Conservation (phyloP, 2,329 filamentous ascomycete species). For the Stagonosporopsis tanaceti region DNA sequence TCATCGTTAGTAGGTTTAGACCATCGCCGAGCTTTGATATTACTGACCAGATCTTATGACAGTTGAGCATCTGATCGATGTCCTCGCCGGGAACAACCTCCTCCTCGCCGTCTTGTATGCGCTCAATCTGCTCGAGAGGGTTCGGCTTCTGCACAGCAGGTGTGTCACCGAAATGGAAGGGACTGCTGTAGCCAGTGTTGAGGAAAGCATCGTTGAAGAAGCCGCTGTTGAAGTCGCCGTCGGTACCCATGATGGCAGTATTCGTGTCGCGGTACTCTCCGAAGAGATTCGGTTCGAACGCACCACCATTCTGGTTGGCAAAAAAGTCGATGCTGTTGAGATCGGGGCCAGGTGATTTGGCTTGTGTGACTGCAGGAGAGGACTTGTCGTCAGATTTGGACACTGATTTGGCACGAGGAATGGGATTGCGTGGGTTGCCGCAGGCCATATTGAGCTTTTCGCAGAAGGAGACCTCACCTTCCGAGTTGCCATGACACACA, state of each 20-base stretch:
- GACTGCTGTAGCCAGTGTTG: constrained; percentile 76
- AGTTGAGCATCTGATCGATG: constrained; percentile 74
- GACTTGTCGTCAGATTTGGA: constrained; percentile 53
- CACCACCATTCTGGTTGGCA: constrained; percentile 79
- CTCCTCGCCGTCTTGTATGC: constrained; percentile 75
- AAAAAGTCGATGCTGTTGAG: constrained; percentile 74
- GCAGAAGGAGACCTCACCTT: constrained; percentile 63
- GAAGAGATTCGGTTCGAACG: constrained; percentile 91
- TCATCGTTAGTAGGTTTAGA: constrained; percentile 41
- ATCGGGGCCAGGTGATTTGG: constrained; percentile 40
- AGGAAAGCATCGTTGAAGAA: constrained; percentile 82
- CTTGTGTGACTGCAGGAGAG: constrained; percentile 47
- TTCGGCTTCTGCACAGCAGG: constrained; percentile 62
- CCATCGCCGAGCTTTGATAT: neutral
- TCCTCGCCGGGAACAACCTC: constrained; percentile 67
- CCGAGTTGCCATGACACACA: constrained; percentile 58
- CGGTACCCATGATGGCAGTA: constrained; percentile 73
- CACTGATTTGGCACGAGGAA: constrained; percentile 56
- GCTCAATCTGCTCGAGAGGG: constrained; percentile 80
- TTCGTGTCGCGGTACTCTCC: constrained; percentile 92
- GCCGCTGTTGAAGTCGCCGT: constrained; percentile 71
- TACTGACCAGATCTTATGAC: constrained; percentile 91
- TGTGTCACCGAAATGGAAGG: constrained; percentile 73
- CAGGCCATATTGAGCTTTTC: constrained; percentile 65
- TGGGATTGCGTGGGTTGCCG: constrained; percentile 61